Base-by-base conservation (phyloP, 2,329 filamentous ascomycete genomes). In the Lachnellula arida region DNA sequence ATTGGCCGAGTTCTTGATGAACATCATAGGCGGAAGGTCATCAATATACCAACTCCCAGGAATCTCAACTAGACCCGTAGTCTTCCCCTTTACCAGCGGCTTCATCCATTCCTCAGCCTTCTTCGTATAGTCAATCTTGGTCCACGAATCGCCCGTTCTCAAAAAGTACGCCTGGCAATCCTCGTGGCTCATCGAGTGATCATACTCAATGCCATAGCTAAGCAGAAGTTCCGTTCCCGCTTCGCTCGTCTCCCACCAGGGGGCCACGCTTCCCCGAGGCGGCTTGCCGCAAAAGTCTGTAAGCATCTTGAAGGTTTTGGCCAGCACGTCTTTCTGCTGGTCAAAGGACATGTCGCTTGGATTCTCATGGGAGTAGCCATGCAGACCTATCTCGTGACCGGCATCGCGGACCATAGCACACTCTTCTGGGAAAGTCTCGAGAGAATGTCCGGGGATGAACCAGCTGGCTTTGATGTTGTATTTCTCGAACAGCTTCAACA, bases 351-450 rank as follows among this genome's bases (percentile, higher is more conserved):
- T 89, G 55, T 85, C 66, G 0, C 76, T 77, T 0, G 87, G 86
- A 63, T 91, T 90, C 67, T 91, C 87, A 65, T 91, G 87, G 0
- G 80, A 84, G 71, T 91, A 91, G 4, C 86, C 87, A 60, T 91
- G 87, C 6, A 88, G 75, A 2, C 85, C 85, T 57, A 81, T 67
- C 66, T 88, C 85, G 65, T 87, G 85, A 2, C 84, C 84, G 0
- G 78, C 76, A 58, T 88, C 84, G 14, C 81, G 78, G 7, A 88
- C 75, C 71, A 78, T 74, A 53, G 74, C 79, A 64, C 81, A 85
- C 68, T 87, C 82, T 67, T 86, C 82, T 0, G 84, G 85, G 62
- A 88, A 88, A 0, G 80, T 86, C 68, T 87, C 84, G 1, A 86
- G 75, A 0, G 76, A 78, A 65, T 87, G 84, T 0, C 82, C 82